phyloP scores from a whole-genome alignment of 2,329 filamentous ascomycete genomes.

The Epichloe uncinata region DNA sequence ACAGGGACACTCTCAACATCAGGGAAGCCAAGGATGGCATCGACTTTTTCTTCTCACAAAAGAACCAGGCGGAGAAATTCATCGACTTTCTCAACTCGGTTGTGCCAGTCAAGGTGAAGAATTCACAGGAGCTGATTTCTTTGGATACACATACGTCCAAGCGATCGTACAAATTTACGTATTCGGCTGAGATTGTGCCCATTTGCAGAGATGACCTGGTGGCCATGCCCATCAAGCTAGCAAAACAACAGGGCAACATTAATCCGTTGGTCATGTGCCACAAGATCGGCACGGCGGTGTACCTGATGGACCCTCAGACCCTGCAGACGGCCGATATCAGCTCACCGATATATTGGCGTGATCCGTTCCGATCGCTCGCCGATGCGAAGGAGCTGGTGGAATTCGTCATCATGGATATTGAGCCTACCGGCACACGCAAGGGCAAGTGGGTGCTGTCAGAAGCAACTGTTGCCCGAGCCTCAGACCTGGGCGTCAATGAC shows the following conservation, averaged over 20 bases:
- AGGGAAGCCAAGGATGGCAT: conserved; percentile 93
- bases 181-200: conserved; percentile 76
- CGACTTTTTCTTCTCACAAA: conserved; percentile 84
- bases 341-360: conserved; percentile 75
- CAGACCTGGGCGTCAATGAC: conserved; percentile 77
- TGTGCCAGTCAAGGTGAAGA: conserved; percentile 64
- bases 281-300: conserved; percentile 77
- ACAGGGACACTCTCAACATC: conserved; percentile 92
- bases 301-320: conserved; percentile 79
- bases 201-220: conserved; percentile 97
- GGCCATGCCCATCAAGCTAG: conserved; percentile 79
- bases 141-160: conserved; percentile 83
- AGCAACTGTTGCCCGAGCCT: conserved; percentile 73
- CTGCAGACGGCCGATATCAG: conserved; percentile 83
- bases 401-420: conserved; percentile 91
- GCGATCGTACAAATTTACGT: conserved; percentile 91
- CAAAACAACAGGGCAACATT: conserved; percentile 80
- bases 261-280: conserved; percentile 75
- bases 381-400: conserved; percentile 78
- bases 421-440: conserved; percentile 58
- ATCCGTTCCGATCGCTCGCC: conserved; percentile 71
- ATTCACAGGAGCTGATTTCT: conserved; percentile 74
- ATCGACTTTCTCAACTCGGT: conserved; percentile 82
- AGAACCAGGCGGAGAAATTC: conserved; percentile 87
- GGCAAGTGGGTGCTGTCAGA: conserved; percentile 80